Evolutionary conservation across 805 yeast genomes (phyloP).

Genomic region (Saccharomycopsis fodiens): DNA sequence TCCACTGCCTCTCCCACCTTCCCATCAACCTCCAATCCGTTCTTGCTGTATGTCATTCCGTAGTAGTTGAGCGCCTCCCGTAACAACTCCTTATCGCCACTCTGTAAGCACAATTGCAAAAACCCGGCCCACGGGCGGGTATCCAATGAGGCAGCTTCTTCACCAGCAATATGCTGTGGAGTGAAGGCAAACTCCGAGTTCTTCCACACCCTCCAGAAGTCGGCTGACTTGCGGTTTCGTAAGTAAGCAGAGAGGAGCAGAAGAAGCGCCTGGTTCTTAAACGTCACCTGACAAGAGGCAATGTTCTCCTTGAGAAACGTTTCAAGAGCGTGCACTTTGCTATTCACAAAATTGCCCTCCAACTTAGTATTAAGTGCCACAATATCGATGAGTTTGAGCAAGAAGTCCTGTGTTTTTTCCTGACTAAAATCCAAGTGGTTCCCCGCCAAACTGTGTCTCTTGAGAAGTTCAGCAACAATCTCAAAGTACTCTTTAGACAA

Average conservation of each 20-base stretch:
- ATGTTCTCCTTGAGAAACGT: not conserved
- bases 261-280: conserved; percentile 16
- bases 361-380: not conserved
- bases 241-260: conserved; percentile 1
- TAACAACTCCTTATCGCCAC: conserved; percentile 4
- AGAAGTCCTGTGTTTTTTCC: not conserved
- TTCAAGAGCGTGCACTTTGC: not conserved
- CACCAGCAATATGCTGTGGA: not conserved
- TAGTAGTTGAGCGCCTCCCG: conserved; percentile 8
- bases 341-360: not conserved
- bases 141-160: conserved; percentile 2
- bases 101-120: conserved; percentile 4
- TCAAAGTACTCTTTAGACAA: not conserved
- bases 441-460: conserved; percentile 9
- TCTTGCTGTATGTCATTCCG: not conserved
- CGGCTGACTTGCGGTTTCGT: not conserved
- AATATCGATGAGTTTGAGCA: conserved; percentile 1
- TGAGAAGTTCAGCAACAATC: conserved; percentile 3
- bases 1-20: not conserved
- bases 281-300: not conserved
- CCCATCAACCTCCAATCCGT: not conserved
- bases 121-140: conserved; percentile 17
- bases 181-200: conserved; percentile 1
- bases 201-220: conserved; percentile 17
- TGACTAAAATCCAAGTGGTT: conserved; percentile 7